Percentiles rank a stretch among this genome's conserved stretches.
Evolutionary conservation across 228 moss, liverwort and hornwort genomes (phyloP).

Genomic region (Sphagnum fallax): DNA sequence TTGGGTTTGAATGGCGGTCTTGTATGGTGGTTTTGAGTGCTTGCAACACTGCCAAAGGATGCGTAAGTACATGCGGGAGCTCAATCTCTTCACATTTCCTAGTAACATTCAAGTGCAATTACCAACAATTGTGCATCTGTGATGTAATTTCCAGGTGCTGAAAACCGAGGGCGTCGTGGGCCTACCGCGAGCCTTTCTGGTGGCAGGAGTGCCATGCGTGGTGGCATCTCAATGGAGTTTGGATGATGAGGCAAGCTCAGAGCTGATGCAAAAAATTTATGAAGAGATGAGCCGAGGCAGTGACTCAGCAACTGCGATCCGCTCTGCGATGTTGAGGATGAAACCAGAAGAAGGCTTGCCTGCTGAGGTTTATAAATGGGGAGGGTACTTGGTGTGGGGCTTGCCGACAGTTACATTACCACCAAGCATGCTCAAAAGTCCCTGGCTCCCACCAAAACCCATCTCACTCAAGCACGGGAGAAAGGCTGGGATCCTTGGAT

Average conservation of each 20-base stretch:
- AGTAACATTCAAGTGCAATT: not conserved
- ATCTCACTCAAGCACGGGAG: not conserved
- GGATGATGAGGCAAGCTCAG: slow-evolving; percentile 17
- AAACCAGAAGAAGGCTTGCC: slow-evolving; percentile 1
- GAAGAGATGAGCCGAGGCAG: slow-evolving; percentile 17
- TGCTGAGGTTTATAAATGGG: slow-evolving; percentile 8
- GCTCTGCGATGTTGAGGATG: slow-evolving; percentile 11
- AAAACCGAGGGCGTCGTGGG: slow-evolving; percentile 23
- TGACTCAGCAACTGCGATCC: slow-evolving; percentile 18
- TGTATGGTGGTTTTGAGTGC: slow-evolving; percentile 21
- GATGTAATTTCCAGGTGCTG: slow-evolving; percentile 12
- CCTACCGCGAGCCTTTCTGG: slow-evolving; percentile 26
- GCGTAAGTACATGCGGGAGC: slow-evolving; percentile 5
- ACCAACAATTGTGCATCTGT: not conserved
- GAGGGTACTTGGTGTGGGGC: slow-evolving; percentile 35
- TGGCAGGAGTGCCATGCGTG: slow-evolving; percentile 20
- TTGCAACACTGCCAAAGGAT: slow-evolving; percentile 18
- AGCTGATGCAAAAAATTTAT: slow-evolving; percentile 19
- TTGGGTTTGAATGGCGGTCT: slow-evolving; percentile 17
- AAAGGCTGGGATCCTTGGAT: not conserved
- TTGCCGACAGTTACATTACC: slow-evolving; percentile 27
- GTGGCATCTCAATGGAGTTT: slow-evolving; percentile 19
- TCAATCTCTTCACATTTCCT: not conserved
- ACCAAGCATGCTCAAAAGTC: slow-evolving; percentile 9
- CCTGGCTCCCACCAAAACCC: not conserved